Percentiles rank a stretch among this genome's conserved stretches.
phyloP scores from a whole-genome alignment of 1,284 basidiomycete species.

The Caloboletus firmus region DNA sequence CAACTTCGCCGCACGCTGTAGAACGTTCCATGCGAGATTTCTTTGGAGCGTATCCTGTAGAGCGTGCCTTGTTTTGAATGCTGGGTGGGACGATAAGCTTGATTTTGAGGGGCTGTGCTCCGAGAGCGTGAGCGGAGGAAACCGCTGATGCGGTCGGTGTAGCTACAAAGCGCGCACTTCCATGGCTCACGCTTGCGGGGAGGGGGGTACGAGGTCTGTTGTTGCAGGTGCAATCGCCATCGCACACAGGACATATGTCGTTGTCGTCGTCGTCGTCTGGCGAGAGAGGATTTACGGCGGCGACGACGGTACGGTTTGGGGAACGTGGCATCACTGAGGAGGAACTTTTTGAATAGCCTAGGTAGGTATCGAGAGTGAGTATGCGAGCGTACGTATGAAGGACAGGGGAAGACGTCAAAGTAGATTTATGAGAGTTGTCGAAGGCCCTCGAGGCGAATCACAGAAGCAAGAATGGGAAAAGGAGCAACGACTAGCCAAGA shows the following conservation, averaged over 20 bases:
- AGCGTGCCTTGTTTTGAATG: conserved; percentile 45
- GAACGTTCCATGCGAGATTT: conserved; percentile 21
- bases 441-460: conserved; percentile 19
- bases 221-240: conserved; percentile 78
- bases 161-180: conserved; percentile 31
- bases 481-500: conserved; percentile 9
- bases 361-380: conserved; percentile 20
- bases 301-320: conserved; percentile 64
- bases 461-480: conserved; percentile 23
- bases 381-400: conserved; percentile 25
- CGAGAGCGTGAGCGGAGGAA: conserved; percentile 26
- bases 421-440: conserved; percentile 20
- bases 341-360: conserved; percentile 58
- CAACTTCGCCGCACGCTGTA: conserved; percentile 17
- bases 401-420: conserved; percentile 26
- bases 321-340: conserved; percentile 64
- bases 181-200: conserved; percentile 27
- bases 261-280: conserved; percentile 66
- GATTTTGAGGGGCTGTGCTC: conserved; percentile 62
- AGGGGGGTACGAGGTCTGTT: conserved; percentile 39
- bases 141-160: conserved; percentile 27
- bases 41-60: conserved; percentile 25
- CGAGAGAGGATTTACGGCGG: conserved; percentile 36
- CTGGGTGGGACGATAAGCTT: conserved; percentile 65
- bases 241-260: conserved; percentile 84